phyloP scores from a whole-genome alignment of 1,284 basidiomycete species.

The Phellinidium pouzarii region DNA sequence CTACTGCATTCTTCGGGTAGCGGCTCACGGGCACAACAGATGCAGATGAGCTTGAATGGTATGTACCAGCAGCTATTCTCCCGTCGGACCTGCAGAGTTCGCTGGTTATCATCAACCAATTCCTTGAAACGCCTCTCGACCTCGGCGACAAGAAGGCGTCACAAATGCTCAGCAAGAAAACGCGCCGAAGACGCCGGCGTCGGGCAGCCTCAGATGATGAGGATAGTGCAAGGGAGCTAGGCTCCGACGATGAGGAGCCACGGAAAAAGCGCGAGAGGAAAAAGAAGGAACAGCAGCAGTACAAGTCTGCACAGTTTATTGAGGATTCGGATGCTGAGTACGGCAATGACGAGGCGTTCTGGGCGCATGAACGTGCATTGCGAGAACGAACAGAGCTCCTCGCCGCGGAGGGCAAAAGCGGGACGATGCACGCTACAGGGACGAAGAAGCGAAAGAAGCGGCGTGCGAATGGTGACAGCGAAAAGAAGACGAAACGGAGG shows the following conservation, averaged over 20 bases:
- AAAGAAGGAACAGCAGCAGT: conserved; percentile 65
- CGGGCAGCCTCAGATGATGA: conserved; percentile 38
- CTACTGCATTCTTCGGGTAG: not conserved
- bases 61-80: conserved; percentile 59
- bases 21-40: conserved; percentile 33
- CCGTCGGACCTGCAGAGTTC: conserved; percentile 58
- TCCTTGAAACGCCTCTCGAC: conserved; percentile 67
- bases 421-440: conserved; percentile 56
- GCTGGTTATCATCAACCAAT: conserved; percentile 69
- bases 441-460: conserved; percentile 55
- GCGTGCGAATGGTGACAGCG: conserved; percentile 6
- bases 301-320: conserved; percentile 87
- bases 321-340: conserved; percentile 82
- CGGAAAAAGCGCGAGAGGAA: conserved; percentile 47
- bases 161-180: conserved; percentile 59
- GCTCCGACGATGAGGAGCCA: conserved; percentile 38
- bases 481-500: conserved; percentile 1
- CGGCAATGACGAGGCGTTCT: conserved; percentile 71
- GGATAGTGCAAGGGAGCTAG: conserved; percentile 33
- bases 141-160: conserved; percentile 66
- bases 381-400: conserved; percentile 43
- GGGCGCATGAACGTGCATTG: conserved; percentile 61
- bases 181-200: conserved; percentile 41
- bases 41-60: conserved; percentile 73
- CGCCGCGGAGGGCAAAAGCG: conserved; percentile 40